Evolutionary conservation across 2,329 filamentous ascomycete species (phyloP).

Genomic region (Arthrobotrys sinensis): DNA sequence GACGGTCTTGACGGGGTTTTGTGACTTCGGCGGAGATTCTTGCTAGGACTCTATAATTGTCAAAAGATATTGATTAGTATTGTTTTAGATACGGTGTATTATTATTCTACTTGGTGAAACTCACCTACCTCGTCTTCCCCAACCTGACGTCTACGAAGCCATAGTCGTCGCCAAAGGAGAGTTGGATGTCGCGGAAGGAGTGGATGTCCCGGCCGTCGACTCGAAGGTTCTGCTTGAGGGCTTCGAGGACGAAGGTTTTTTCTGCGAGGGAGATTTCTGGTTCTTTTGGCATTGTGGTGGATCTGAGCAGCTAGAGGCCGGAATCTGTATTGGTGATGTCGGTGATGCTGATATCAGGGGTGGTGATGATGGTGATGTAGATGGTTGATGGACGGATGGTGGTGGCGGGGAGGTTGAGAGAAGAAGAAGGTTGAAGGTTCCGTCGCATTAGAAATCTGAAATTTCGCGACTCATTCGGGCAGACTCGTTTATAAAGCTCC

Average conservation of each 20-base stretch:
- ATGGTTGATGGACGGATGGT: conserved; percentile 16
- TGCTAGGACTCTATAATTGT: conserved; percentile 79
- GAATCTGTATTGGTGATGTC: neutral
- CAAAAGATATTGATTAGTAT: neutral
- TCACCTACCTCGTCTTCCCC: conserved; percentile 85
- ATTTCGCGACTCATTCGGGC: conserved; percentile 51
- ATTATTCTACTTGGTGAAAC: neutral
- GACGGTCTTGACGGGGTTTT: conserved; percentile 86
- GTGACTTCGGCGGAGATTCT: conserved; percentile 91
- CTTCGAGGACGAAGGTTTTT: conserved; percentile 86
- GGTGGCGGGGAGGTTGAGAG: neutral
- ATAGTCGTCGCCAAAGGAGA: conserved; percentile 91
- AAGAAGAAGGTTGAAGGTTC: conserved; percentile 8
- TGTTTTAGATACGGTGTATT: conserved; percentile 18
- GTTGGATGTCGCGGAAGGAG: conserved; percentile 81
- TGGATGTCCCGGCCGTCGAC: conserved; percentile 87
- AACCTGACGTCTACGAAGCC: conserved; percentile 88
- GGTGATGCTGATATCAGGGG: neutral
- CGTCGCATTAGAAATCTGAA: conserved; percentile 54
- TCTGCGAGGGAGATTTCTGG: conserved; percentile 90
- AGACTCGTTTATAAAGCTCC: conserved; percentile 31
- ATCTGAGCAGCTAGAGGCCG: too few species aligned
- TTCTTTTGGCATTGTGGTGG: conserved; percentile 95
- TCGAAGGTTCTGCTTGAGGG: conserved; percentile 83
- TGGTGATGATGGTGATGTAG: neutral